Base-by-base conservation (phyloP, 78 protist species). In the Dictyostelium capitatum region DNA sequence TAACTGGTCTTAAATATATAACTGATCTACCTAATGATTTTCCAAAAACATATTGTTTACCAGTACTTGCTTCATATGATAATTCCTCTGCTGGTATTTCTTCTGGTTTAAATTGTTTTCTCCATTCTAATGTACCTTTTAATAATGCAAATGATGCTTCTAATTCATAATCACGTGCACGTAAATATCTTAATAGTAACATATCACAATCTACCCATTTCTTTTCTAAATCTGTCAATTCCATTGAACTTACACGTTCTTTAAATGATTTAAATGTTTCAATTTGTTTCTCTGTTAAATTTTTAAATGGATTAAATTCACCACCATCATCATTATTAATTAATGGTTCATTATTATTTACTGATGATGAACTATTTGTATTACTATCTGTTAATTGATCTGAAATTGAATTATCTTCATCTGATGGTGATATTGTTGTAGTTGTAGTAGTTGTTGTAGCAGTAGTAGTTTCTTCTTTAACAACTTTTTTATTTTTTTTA, bases 21-120 rank as follows among this genome's bases (percentile, higher is more conserved):
- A 53, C 77, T 20, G 90, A 80, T 69, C 91, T 92, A 15, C 92
- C 91, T 7, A 23, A 2, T 19, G 94, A 90, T 46, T 62, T 54
- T 4, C 95, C 95, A 78, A 84, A 79, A 12, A 54, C 57, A n/a
- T 89, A 80, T 46, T 64, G 80, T 57, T 95, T 95, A 28, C 97
- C 97, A 1, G 94, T 90, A 14, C 51, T 54, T 19, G 95, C 92
- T 56, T 95, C 97, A 43, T 82, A 65, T n/a, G 70, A 32, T 28
- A 93, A 50, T 6, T 73, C 43, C 12, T 89, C 95, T 5, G 95
- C 83, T n/a, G 73, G 37, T 6, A 80, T 90, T n/a, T 90, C 95
- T 32, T 90, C 50, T 7, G 89, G 89, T 74, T 54, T 90, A 74
- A 41, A 90, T 15, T 30, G 28, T 20, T 59, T 72, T 59, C 95